phyloP scores from a whole-genome alignment of 768 basidiomycete species.

The Mrakia hoshinonis region DNA sequence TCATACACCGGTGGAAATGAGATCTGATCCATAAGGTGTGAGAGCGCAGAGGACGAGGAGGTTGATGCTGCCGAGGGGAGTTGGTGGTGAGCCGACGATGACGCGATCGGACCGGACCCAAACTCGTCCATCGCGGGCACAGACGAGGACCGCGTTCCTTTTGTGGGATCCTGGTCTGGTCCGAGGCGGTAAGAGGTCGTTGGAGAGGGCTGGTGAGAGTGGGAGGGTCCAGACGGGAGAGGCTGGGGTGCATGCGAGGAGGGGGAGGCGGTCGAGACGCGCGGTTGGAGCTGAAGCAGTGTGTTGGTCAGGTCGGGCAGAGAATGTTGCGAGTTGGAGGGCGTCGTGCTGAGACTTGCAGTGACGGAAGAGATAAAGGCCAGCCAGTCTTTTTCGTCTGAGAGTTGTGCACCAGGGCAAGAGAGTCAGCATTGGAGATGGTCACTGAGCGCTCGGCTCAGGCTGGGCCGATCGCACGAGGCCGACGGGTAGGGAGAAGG shows the following conservation, averaged over 20 bases:
- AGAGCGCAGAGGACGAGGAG: not conserved
- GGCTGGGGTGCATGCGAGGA: too few relatives aligned
- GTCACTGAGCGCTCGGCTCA: not conserved
- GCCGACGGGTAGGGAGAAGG: not conserved
- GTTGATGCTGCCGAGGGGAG: not conserved
- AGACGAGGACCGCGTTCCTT: too few relatives aligned
- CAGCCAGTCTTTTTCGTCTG: conserved; percentile 14
- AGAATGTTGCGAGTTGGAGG: not conserved
- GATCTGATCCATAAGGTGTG: not conserved
- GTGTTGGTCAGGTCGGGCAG: not conserved
- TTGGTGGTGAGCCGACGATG: not conserved
- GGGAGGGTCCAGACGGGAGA: too few relatives aligned
- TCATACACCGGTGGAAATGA: not conserved
- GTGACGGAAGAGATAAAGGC: conserved; percentile 4
- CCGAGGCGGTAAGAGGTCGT: too few relatives aligned
- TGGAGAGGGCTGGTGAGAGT: too few relatives aligned
- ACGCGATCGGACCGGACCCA: not conserved
- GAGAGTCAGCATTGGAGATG: not conserved
- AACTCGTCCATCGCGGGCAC: not conserved
- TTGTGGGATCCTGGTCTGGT: too few relatives aligned
- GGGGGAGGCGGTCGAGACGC: too few relatives aligned
- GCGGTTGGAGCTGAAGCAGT: not conserved
- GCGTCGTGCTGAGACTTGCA: not conserved
- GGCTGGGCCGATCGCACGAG: not conserved
- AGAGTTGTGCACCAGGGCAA: not conserved